Base-by-base conservation (phyloP, 192 early-diverging fungal genomes). In the Coemansia biformis region DNA sequence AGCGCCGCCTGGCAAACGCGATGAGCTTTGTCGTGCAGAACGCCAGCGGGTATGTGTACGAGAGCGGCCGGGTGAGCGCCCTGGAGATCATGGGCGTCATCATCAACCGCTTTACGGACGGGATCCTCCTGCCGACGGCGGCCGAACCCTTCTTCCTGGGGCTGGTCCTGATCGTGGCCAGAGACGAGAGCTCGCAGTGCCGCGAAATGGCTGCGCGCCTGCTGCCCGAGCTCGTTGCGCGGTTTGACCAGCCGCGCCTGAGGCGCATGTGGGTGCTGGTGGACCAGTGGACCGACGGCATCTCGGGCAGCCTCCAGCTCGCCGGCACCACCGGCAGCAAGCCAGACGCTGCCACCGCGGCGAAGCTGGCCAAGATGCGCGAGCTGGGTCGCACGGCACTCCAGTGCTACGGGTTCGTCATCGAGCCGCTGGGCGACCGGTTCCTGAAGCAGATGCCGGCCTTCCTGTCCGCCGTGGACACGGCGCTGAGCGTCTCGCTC, bases 161-260 rank as follows among this genome's bases (percentile, higher is more conserved):
- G 0, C 56, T 99, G 48, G 86, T 88, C 5, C 84, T 91, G 76
- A 77, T 77, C 13, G 77, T 97, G 1, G 83, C 91, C 13, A 92
- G 93, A 41, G 97, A 99, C 50, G 92, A 95, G 19, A 88, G 88
- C n/a, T 53, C 82, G 17, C 88, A 92, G 54, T 98, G 95, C 51
- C 79, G 93, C 19, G 86, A 90, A 69, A 91, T 95, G 84, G 79
- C 91, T 0, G 85, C 82, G 11, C 64, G 64, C 7, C 52, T 97
- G 44, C 79, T 95, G 46, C 83, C 86, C 23, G 41, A 48, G 5
- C 67, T 97, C 0, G 44, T 94, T 10, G 44, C 57, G 19, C 76
- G 86, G 22, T 78, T 86, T 53, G 80, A 83, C 47, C 73, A 69
- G 17, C 58, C 63, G 9, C 76, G 78, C 14, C 47, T 86, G 30